Evolutionary conservation across 2,329 filamentous ascomycete species (phyloP).

Genomic region (Knoxdaviesia proteae): DNA sequence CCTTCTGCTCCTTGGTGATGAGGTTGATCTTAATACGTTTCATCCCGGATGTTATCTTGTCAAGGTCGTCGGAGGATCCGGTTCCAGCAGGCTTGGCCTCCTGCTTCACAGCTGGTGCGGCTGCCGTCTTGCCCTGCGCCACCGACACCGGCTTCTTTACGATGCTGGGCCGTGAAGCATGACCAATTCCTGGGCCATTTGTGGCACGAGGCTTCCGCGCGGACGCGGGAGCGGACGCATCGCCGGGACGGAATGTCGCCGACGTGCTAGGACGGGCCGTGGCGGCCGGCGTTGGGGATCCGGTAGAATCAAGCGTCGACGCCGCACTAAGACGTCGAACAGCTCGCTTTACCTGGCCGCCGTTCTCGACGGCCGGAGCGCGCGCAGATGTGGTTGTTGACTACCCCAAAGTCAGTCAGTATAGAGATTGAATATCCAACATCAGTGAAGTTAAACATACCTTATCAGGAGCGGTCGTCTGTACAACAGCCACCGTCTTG

Average conservation of each 20-base stretch:
- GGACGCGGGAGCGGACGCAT: too few species aligned
- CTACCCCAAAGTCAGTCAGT: too few species aligned
- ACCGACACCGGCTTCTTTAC: not conserved
- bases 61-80: constrained; percentile 12
- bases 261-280: too few species aligned
- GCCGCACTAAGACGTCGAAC: constrained; percentile 29
- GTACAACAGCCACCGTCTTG: constrained; percentile 30
- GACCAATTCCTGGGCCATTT: too few species aligned
- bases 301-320: constrained; percentile 13
- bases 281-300: too few species aligned
- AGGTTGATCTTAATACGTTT: constrained; percentile 43
- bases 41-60: constrained; percentile 35
- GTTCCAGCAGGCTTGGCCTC: not conserved
- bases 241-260: too few species aligned
- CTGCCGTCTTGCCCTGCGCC: not conserved
- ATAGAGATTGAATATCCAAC: too few species aligned
- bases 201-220: too few species aligned
- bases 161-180: too few species aligned
- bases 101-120: not conserved
- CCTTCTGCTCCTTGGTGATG: constrained; percentile 35
- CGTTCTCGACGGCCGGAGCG: too few species aligned
- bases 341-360: constrained; percentile 10
- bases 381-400: too few species aligned
- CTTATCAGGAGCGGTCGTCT: constrained; percentile 14
- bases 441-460: constrained; percentile 8